Conservation (phyloP, 352 stramenopile genomes). For the Globisporangium abappressorium region DNA sequence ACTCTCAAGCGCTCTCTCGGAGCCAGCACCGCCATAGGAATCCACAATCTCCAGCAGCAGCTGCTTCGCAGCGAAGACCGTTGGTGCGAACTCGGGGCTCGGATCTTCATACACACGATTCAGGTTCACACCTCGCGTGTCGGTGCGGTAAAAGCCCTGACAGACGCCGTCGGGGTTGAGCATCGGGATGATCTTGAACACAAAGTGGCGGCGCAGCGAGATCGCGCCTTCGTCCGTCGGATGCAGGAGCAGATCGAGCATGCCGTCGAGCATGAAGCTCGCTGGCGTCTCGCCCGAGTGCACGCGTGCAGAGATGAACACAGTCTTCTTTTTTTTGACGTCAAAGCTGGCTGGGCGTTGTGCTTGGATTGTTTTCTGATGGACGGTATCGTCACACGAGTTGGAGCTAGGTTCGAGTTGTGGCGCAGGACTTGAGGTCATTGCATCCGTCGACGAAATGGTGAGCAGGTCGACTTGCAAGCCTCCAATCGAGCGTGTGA, state of each 20-base stretch:
- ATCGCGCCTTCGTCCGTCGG: constrained; percentile 44
- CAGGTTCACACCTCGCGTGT: constrained; percentile 85
- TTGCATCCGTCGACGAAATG: constrained; percentile 35
- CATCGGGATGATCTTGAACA: constrained; percentile 83
- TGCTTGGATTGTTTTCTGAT: not conserved
- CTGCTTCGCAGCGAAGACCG: constrained; percentile 66
- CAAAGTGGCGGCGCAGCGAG: constrained; percentile 49
- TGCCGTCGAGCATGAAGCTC: constrained; percentile 68
- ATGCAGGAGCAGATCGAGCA: constrained; percentile 47
- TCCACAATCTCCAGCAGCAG: constrained; percentile 34
- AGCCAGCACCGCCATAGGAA: constrained; percentile 30
- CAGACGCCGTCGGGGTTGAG: constrained; percentile 87
- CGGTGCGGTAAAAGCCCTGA: constrained; percentile 85
- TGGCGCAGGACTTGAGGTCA: not conserved
- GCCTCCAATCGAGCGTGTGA: constrained; percentile 53
- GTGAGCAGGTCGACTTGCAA: constrained; percentile 70
- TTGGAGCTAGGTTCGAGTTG: not conserved
- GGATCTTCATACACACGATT: constrained; percentile 86
- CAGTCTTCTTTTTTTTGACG: constrained; percentile 28
- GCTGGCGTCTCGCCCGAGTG: constrained; percentile 82
- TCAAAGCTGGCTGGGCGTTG: constrained; percentile 19
- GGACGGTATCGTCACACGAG: not conserved
- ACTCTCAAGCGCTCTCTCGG: constrained; percentile 17
- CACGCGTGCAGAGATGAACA: constrained; percentile 71
- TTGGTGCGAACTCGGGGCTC: constrained; percentile 39